phyloP scores from a whole-genome alignment of 2,329 filamentous ascomycete species.

The Aureobasidium sp. region DNA sequence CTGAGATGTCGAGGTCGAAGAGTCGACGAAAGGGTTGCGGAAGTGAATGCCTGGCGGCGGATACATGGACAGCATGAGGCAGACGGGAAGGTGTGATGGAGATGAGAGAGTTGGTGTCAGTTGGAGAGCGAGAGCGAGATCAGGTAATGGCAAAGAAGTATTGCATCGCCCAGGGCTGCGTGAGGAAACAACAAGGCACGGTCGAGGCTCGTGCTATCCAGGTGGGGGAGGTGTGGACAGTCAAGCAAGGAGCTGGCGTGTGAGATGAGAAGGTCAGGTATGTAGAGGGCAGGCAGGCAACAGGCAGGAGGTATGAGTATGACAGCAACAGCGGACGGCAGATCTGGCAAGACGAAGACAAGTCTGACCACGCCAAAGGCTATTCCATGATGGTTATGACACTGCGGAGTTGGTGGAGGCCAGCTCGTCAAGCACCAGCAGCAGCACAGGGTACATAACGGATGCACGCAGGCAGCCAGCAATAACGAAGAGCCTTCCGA shows the following conservation, averaged over 20 bases:
- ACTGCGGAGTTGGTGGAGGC: constrained; percentile 13
- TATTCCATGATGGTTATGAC: constrained; percentile 14
- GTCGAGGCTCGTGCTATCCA: constrained; percentile 12
- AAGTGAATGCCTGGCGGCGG: constrained; percentile 27
- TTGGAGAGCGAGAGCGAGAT: background rate
- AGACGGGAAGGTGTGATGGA: background rate
- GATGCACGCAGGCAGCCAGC: constrained; percentile 14
- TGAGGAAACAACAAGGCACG: constrained; percentile 12
- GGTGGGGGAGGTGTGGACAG: constrained; percentile 11
- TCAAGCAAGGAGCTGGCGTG: constrained; percentile 14
- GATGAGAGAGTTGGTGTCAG: background rate
- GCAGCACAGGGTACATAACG: constrained; percentile 14
- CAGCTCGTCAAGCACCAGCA: constrained; percentile 14
- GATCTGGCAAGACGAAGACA: constrained; percentile 3
- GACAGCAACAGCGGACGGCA: background rate
- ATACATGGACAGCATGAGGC: constrained; percentile 29
- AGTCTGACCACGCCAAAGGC: constrained; percentile 11
- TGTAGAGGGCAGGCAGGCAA: background rate
- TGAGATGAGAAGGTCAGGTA: constrained; percentile 5
- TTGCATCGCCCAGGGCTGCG: constrained; percentile 10
- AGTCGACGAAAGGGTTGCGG: constrained; percentile 26
- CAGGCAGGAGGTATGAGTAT: constrained; percentile 8
- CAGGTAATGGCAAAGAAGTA: background rate
- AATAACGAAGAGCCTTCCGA: constrained; percentile 14
- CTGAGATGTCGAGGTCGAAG: constrained; percentile 19